Evolutionary conservation across 352 stramenopile species (phyloP), one percentile per base, ranked within the genome.

Genomic region (Globisporangium nagaii): DNA sequence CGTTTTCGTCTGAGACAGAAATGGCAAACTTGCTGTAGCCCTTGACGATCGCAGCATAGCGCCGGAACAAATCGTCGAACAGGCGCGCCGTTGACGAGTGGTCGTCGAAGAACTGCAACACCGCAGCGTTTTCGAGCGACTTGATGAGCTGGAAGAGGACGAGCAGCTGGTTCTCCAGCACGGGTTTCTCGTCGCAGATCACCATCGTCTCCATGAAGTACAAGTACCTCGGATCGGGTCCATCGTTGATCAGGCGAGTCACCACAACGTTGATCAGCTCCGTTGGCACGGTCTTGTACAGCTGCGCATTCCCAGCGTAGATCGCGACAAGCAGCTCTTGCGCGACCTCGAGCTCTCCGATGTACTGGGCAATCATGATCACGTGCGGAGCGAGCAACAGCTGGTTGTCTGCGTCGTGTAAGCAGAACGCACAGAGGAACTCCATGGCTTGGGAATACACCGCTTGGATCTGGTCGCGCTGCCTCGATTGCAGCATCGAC

Each of bases 121-220:
- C 66, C 7, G 62, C 62, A 0, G 56, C 62, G 44, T 58, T 81
- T 24, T 86, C 74, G 20, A 86, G 58, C 41, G 70, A 79, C 46
- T 87, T 87, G n/a, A 86, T 58, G 20, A 89, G 50, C 55, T 87
- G 75, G 24, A 86, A 85, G 4, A 89, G 54, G 13, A 89, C 76
- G 2, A 89, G 51, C 11, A 87, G 54, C 37, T 87, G 79, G 28
- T 89, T 89, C 30, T 89, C 79, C 12, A 77, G 41, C 13, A 87
- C 59, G 0, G 79, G 74, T n/a, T 62, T 64, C 31, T 87, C 74
- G 37, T 77, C 65, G 41, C 75, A 87, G 25, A 86, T 62, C 11
- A 84, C 71, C 0, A 89, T 40, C 0, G 67, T 81, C 54, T 89
- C 79, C 32, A 89, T 44, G 20, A 85, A 84, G 36, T 77, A 71